These are phyloP conservation scores for Psilocybe mexicana DNA, from an alignment of 1,284 basidiomycete genomes.

Conservation along the genomic window DNA sequence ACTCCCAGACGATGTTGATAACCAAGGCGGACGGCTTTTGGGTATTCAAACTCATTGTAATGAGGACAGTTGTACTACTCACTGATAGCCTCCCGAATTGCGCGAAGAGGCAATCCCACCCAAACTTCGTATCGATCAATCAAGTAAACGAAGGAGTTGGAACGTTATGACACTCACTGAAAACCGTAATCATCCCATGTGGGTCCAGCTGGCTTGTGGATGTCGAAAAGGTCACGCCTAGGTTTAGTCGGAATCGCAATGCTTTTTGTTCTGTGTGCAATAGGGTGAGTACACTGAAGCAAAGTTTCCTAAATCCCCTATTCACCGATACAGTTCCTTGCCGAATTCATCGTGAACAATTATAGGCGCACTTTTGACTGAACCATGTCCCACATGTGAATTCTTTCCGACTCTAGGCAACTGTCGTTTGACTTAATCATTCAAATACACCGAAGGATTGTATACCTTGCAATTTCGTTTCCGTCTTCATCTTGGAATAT, in stretches of 20 bases:
- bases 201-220: not conserved
- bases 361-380: constrained; percentile 34
- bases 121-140: not conserved
- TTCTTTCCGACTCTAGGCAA: constrained; percentile 40
- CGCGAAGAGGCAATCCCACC: not conserved
- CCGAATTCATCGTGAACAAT: constrained; percentile 53
- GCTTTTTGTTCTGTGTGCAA: not conserved
- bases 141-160: not conserved
- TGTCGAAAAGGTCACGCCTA: not conserved
- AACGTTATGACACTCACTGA: not conserved
- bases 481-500: constrained; percentile 70
- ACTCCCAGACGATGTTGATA: constrained; percentile 17
- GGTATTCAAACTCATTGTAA: not conserved
- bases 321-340: constrained; percentile 48
- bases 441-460: not conserved
- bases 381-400: constrained; percentile 19
- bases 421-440: not conserved
- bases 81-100: constrained; percentile 14
- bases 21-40: constrained; percentile 15
- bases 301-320: not conserved
- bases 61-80: not conserved
- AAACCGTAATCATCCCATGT: not conserved
- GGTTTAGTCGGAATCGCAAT: not conserved
- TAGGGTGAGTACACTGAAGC: not conserved
- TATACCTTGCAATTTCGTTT: constrained; percentile 63